These are phyloP conservation scores for Botrytis fabae DNA, from an alignment of 2,329 filamentous ascomycete genomes.

Conservation along the genomic window DNA sequence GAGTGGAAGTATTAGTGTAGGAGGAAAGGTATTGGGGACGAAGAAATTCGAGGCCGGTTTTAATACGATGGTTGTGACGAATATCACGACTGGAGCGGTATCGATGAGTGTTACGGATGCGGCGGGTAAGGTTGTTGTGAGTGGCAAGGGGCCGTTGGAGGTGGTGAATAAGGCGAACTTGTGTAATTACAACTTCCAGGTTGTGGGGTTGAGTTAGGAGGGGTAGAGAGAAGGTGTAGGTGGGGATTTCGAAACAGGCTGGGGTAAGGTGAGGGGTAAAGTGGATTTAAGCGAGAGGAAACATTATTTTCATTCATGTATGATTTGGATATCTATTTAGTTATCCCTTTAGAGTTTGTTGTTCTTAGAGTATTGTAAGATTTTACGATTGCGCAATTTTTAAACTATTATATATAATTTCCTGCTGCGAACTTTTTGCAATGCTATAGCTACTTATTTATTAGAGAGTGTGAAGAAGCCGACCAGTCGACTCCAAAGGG, in stretches of 20 bases:
- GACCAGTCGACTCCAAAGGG: slow-evolving; percentile 12
- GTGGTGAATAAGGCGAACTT: slow-evolving; percentile 24
- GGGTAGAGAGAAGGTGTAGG: not conserved
- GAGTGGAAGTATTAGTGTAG: slow-evolving; percentile 20
- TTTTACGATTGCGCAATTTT: not conserved
- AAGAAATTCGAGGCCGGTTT: slow-evolving; percentile 22
- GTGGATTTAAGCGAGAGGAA: not conserved
- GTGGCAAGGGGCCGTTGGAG: slow-evolving; percentile 24
- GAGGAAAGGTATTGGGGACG: slow-evolving; percentile 17
- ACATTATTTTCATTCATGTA: not conserved
- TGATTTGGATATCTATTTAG: not conserved
- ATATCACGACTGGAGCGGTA: slow-evolving; percentile 27
- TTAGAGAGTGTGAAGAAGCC: not conserved
- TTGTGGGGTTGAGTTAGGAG: slow-evolving; percentile 19
- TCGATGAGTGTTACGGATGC: slow-evolving; percentile 14
- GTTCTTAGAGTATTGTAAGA: not conserved
- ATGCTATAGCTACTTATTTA: not conserved
- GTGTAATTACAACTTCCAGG: slow-evolving; percentile 27
- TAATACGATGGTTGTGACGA: slow-evolving; percentile 26
- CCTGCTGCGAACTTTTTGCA: not conserved
- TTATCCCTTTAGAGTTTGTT: not conserved
- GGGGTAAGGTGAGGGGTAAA: not conserved
- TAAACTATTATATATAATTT: not conserved
- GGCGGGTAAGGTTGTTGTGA: slow-evolving; percentile 23
- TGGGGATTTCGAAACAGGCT: not conserved